Base-by-base conservation (phyloP, 768 basidiomycete genomes). In the Russula vinacea region DNA sequence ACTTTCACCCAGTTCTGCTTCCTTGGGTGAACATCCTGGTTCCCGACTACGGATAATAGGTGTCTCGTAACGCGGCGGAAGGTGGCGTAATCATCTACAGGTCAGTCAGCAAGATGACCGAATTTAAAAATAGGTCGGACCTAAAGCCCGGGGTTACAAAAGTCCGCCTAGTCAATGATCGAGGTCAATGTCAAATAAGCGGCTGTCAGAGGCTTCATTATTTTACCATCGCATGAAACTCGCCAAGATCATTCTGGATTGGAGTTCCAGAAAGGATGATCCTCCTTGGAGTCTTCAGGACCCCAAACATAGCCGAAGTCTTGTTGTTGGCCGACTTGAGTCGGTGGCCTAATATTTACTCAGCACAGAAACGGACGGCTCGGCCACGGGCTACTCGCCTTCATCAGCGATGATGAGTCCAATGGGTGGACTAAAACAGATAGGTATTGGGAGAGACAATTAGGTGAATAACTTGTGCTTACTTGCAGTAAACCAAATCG, bases 201-300 rank as follows among this genome's bases (percentile, higher is more conserved):
- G 4, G 9, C 9, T n/a, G 52, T 26, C 7, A 50, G 14, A 32
- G 70, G 24, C 2, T 19, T 26, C 40, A 5, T 11, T 44, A 33
- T 32, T 82, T 67, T 67, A 94, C 94, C 96, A 98, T 98, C 5
- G 94, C 84, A 75, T 97, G 96, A 71, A 96, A 96, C 74, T 99
- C 97, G 67, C 89, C 80, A 33, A 99, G 76, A 73, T 98, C 93
- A 74, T 99, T 99, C 73, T 98, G 97, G 47, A 99, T 91, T 0
- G 97, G 97, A 1, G 97, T 99, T 37, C 97, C 97, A 0, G 94
- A 94, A 4, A 99, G 79, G 42, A 99, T 95, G 66, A 98, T 81
- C 42, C 96, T 78, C 26, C 92, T 80, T 13, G 81, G 82, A 2
- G 92, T 93, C 54, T 81, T 81, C 33, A 99, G 77, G 5, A 83